Base-by-base conservation (phyloP, 208 protist genomes). In the Trypanosoma rangeli region DNA sequence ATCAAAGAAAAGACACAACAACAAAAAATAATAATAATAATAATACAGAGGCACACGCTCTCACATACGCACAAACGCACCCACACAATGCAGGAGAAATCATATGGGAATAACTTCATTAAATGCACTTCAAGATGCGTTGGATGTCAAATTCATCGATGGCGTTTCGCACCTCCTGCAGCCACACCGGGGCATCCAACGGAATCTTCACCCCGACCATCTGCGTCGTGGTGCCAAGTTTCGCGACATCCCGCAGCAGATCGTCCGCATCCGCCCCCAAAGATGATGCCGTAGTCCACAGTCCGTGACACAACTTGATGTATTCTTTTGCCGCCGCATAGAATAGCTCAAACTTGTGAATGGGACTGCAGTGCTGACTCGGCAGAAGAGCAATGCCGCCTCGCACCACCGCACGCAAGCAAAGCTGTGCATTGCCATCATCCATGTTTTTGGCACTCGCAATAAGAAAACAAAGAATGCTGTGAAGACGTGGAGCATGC, bases 91-190 rank as follows among this genome's bases (percentile, higher is more conserved):
- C 15, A 16, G 22, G 53, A 57, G 20, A 22, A 33, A 64, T 31
- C 39, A 53, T 15, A 2, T 12, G 15, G 18, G 15, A 7, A 53
- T 8, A 29, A 29, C 26, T 16, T 74, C 22, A 60, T 59, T 60
- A 57, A 49, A 13, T 29, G 13, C 60, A 16, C 50, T 81, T 84
- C 18, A 90, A 70, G 16, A 87, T 62, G 31, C 68, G 72, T 28
- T 77, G 64, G 35, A 83, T 67, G 42, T 90, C 85, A 60, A 80
- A 85, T 58, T 90, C 85, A 48, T 90, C 82, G 24, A 66, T 68
- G 15, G 79, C 78, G 0, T 58, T 62, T 22, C 70, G 67, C 60
- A 87, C 58, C 1, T 62, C 58, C 28, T 66, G 61, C 57, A 87
- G 49, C 73, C 81, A 86, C 50, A 16, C 49, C 7, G 78, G 76